Conservation (phyloP, 192 early-diverging fungal species). For the Umbelopsis vinacea region DNA sequence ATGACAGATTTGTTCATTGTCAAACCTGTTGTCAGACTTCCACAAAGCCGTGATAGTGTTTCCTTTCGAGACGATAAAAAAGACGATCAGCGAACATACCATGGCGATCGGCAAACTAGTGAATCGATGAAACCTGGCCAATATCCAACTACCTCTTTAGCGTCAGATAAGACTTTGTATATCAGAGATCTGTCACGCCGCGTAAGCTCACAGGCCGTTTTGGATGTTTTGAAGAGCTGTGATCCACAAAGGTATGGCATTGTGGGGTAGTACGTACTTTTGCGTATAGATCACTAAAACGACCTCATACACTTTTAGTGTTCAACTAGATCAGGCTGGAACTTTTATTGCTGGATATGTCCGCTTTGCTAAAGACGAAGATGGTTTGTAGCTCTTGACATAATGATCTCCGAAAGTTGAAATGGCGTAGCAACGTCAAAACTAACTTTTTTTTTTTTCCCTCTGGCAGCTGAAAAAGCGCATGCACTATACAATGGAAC, state of each 20-base stretch:
- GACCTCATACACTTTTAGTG: not conserved
- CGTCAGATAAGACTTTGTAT: conserved; percentile 14
- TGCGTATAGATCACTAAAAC: not conserved
- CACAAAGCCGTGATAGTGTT: conserved; percentile 4
- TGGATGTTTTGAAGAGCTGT: not conserved
- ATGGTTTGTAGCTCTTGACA: not conserved
- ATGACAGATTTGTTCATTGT: conserved; percentile 21
- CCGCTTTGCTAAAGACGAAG: not conserved
- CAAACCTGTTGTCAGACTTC: conserved; percentile 21
- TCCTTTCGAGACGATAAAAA: conserved; percentile 4
- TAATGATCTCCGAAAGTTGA: not conserved
- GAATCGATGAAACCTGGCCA: conserved; percentile 14
- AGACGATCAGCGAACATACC: not conserved
- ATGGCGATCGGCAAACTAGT: not conserved
- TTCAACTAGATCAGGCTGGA: not conserved
- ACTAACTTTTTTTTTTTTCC: not conserved
- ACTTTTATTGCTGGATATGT: not conserved
- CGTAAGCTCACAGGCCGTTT: not conserved
- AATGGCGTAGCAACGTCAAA: not conserved
- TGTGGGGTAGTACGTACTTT: not conserved
- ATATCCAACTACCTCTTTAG: not conserved
- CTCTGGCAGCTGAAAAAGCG: conserved; percentile 35
- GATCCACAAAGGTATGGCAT: conserved; percentile 7
- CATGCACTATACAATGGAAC: conserved; percentile 33
- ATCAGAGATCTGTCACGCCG: conserved; percentile 6